Evolutionary conservation across 2,329 filamentous ascomycete species (phyloP), one percentile per base, ranked within the genome.

Genomic region (Rhynchosporium agropyri): DNA sequence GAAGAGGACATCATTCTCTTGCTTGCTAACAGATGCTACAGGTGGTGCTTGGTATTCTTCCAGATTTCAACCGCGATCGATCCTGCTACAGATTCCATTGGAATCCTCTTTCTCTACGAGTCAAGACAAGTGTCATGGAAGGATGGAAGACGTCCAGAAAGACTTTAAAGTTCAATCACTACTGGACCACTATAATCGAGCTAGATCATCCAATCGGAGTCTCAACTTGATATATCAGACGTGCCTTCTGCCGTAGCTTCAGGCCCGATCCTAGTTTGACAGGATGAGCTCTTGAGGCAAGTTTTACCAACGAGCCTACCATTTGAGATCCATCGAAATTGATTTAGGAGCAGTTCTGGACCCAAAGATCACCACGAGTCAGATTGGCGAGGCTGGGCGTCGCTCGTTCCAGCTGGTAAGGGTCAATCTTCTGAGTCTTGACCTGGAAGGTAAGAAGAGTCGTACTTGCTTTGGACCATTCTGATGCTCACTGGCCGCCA

Each of bases 111-210:
- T n/a, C 33, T 54, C 40, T 33, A 29, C 20, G 36, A 42, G 36
- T 54, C 51, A 26, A 20, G 40, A 12, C n/a, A 54, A 38, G 20
- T 54, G 51, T 42, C 51, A 54, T 26, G 51, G 51, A 54, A 54
- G 33, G 38, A 54, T 26, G 33, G 51, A 54, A 54, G 33, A 54
- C 36, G 26, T 38, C 51, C 3, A 54, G 51, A 54, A 42, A 15
- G 20, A 42, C 36, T 29, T 20, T 54, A 42, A 12, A 54, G 51
- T 54, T 54, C 38, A 20, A 26, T 28, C 20, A 53, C 29, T n/a
- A 40, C 20, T 46, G 33, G 33, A 46, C 4, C 9, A 46, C 20
- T 54, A 54, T 33, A 12, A 28, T 54, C 51, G 36, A 10, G n/a
- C 51, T 13, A 42, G 36, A 54, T 9, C n/a, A 38, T 8, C 51